phyloP scores from a whole-genome alignment of 1,284 basidiomycete species.

The Retiboletus fuscus region DNA sequence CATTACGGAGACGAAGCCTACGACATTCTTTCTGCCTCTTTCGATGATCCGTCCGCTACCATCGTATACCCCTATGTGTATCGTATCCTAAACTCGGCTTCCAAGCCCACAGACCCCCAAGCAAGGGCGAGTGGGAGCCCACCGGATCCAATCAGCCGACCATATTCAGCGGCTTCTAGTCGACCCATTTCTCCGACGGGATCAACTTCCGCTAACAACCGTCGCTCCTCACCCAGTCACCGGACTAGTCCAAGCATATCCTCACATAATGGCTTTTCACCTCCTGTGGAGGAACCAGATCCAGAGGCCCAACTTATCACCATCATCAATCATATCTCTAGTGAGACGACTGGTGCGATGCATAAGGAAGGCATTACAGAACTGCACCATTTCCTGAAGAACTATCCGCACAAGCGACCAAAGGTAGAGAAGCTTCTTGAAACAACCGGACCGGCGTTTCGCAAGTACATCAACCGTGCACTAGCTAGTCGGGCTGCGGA shows the following conservation, averaged over 20 bases:
- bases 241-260: slow-evolving; percentile 74
- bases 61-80: slow-evolving; percentile 89
- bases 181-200: slow-evolving; percentile 73
- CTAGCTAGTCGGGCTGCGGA: slow-evolving; percentile 86
- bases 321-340: slow-evolving; percentile 92
- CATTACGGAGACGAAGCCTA: slow-evolving; percentile 86
- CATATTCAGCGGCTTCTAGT: slow-evolving; percentile 68
- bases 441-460: slow-evolving; percentile 83
- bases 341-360: slow-evolving; percentile 84
- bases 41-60: slow-evolving; percentile 85
- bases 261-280: slow-evolving; percentile 64
- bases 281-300: slow-evolving; percentile 77
- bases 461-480: slow-evolving; percentile 86
- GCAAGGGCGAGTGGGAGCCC: slow-evolving; percentile 55
- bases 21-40: slow-evolving; percentile 80
- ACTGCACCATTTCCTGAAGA: slow-evolving; percentile 93
- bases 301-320: slow-evolving; percentile 82
- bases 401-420: slow-evolving; percentile 87
- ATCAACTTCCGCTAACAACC: slow-evolving; percentile 64
- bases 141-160: slow-evolving; percentile 55
- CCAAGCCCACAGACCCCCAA: slow-evolving; percentile 55
- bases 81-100: slow-evolving; percentile 80
- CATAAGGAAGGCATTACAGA: slow-evolving; percentile 95
- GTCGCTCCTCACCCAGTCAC: slow-evolving; percentile 69
- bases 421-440: slow-evolving; percentile 89